Conservation (phyloP, 805 yeast species). For the Zygosaccharomyces siamensis region DNA sequence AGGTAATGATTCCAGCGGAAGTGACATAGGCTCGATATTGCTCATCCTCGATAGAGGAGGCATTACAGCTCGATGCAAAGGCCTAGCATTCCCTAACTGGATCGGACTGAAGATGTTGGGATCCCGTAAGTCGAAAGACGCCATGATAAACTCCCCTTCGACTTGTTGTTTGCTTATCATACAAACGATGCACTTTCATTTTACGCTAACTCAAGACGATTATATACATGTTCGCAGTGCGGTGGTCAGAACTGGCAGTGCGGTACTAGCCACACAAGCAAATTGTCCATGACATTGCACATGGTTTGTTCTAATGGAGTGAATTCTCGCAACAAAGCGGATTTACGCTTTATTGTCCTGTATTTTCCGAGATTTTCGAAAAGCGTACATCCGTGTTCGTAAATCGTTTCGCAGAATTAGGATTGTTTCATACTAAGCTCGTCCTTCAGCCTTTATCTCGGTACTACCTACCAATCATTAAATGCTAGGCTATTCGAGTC, state of each 20-base stretch:
- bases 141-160: not conserved
- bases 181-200: too few species aligned
- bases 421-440: not conserved
- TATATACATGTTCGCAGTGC: not conserved
- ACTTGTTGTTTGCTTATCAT: too few species aligned
- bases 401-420: too few species aligned
- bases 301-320: not conserved
- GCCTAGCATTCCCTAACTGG: constrained; percentile 34
- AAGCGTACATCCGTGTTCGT: not conserved
- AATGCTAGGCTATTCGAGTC: too few species aligned
- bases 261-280: not conserved
- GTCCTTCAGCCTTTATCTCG: too few species aligned
- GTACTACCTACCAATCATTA: too few species aligned
- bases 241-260: not conserved
- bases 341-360: not conserved
- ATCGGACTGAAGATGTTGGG: constrained; percentile 39
- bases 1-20: constrained; percentile 38
- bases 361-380: not conserved
- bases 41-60: constrained; percentile 41
- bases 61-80: constrained; percentile 35
- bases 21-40: constrained; percentile 27
- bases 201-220: not conserved
- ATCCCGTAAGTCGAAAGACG: constrained; percentile 12
- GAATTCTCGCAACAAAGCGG: not conserved
- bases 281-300: not conserved